These are phyloP conservation scores for Solanum appendiculatum DNA, from an alignment of 257 asterid genomes.

Conservation along the genomic window DNA sequence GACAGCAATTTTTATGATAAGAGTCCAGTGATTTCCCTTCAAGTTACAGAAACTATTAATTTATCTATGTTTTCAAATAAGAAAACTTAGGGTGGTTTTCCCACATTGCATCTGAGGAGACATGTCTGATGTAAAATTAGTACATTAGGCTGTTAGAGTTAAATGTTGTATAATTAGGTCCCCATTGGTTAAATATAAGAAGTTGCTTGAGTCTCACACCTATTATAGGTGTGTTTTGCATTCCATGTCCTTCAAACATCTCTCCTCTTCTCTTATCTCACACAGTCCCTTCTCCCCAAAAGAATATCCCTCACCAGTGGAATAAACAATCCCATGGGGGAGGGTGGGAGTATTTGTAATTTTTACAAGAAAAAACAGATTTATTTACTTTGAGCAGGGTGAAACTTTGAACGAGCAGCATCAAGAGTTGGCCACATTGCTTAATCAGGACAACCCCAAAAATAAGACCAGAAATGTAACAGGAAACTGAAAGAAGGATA, in stretches of 20 bases:
- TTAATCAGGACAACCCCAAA: neutral
- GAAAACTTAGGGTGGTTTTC: neutral
- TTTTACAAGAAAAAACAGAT: neutral
- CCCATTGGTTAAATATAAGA: neutral
- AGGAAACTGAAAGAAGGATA: neutral
- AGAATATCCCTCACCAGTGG: neutral
- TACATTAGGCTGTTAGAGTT: neutral
- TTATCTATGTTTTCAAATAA: neutral
- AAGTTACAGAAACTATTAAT: neutral
- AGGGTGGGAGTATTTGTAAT: neutral
- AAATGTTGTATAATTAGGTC: neutral
- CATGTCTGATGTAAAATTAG: neutral
- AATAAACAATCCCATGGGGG: neutral
- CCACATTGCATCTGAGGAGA: neutral
- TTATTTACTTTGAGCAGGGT: neutral
- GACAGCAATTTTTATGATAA: neutral
- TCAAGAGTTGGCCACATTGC: neutral
- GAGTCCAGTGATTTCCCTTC: neutral
- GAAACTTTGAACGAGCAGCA: neutral
- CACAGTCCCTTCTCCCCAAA: neutral
- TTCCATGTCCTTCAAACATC: neutral
- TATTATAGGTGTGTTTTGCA: neutral
- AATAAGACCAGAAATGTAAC: neutral
- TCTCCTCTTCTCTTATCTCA: neutral
- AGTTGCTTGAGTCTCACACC: neutral